Conservation (phyloP, 352 stramenopile species). For the Globisporangium okanoganense region DNA sequence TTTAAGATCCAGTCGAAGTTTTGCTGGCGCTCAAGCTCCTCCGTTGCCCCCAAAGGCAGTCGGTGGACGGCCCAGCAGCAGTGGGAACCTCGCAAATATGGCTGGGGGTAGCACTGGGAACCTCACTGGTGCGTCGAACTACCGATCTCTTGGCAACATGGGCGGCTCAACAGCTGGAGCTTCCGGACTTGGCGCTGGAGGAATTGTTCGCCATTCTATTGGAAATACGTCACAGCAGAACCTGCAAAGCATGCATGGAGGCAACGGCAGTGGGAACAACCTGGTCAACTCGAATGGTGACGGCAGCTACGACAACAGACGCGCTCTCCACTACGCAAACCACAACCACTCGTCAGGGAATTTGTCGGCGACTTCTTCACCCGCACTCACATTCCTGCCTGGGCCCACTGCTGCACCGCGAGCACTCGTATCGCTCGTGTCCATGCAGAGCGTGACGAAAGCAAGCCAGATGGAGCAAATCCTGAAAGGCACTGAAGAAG, state of each 20-base stretch:
- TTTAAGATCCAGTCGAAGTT: slow-evolving; percentile 1
- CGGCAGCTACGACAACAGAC: slow-evolving; percentile 7
- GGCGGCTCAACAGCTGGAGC: not conserved
- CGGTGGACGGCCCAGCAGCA: slow-evolving; percentile 12
- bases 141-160: slow-evolving; percentile 15
- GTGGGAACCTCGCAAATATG: slow-evolving; percentile 12
- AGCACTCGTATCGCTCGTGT: slow-evolving; percentile 66
- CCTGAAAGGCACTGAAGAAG: slow-evolving; percentile 57
- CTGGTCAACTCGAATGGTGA: slow-evolving; percentile 1
- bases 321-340: slow-evolving; percentile 17
- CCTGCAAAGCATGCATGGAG: slow-evolving; percentile 14
- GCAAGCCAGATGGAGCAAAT: slow-evolving; percentile 62
- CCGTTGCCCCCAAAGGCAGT: slow-evolving; percentile 11
- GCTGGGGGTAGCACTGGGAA: not conserved
- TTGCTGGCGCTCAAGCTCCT: slow-evolving; percentile 7
- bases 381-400: slow-evolving; percentile 35
- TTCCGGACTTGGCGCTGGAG: not conserved
- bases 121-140: slow-evolving; percentile 7
- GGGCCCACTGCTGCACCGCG: slow-evolving; percentile 22
- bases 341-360: slow-evolving; percentile 17
- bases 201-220: slow-evolving; percentile 13
- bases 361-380: slow-evolving; percentile 25
- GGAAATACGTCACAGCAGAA: slow-evolving; percentile 16
- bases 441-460: slow-evolving; percentile 71
- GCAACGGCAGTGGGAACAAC: slow-evolving; percentile 12